Base-by-base conservation (phyloP, 306 rosid genomes). In the Senna tora region DNA sequence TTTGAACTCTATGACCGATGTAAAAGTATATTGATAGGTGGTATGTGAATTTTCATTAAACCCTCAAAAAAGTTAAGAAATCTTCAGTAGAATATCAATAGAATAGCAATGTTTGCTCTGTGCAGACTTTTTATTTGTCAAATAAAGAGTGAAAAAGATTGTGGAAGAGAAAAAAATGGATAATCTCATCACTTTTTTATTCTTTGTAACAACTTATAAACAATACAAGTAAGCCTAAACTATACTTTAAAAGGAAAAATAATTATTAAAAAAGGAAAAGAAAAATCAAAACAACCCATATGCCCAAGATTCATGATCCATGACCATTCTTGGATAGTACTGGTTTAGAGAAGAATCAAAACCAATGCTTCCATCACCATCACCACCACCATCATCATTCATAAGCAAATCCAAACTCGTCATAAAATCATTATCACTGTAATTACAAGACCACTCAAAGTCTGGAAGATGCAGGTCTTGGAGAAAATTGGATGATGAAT, bases 291-390 rank as follows among this genome's bases (percentile, higher is more conserved):
- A 77, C 22, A 82, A 75, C 12, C 64, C 81, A 81, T 57, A 69
- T 52, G 86, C 77, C 88, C 92, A 87, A 62, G 76, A 79, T 74
- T 87, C 87, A 67, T 80, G 83, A 72, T 76, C 90, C 82, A 77
- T 53, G 30, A 71, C 63, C 82, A 73, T 79, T 72, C 25, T 79
- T 64, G 80, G 67, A 67, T 30, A n/a, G n/a, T n/a, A 25, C 54
- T 80, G 84, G 74, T 20, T 54, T 15, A 77, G 78, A 55, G 84
- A 8, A 73, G 76, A 67, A 81, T 83, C 83, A 59, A 64, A 54
- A 19, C 9, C 61, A 65, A 78, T 84, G 54, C 71, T 76, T 64
- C 49, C 60, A 67, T 83, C 78, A 54, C 47, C 69, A 74, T 54
- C 52, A 32, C 42, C 70, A 16, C 47, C 69, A 74, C 54, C 52